These are phyloP conservation scores for Neophaeococcomyces mojaviensis DNA, from an alignment of 2,329 filamentous ascomycete species.

Conservation along the genomic window DNA sequence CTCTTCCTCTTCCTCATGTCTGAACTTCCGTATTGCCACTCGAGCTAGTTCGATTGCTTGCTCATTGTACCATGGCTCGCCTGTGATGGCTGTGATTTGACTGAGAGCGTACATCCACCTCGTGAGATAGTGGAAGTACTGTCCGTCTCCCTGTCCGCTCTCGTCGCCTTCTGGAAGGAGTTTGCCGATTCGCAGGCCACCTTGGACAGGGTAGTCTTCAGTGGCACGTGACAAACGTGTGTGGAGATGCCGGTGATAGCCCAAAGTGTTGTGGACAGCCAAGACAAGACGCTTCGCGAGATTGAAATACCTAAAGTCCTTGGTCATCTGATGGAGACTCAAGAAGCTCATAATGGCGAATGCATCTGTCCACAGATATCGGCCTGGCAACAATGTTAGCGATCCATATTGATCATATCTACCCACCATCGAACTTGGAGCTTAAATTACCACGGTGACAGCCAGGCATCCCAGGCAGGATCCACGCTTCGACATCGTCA, in stretches of 20 bases:
- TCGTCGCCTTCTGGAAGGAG: conserved; percentile 41
- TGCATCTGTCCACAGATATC: conserved; percentile 56
- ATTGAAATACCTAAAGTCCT: conserved; percentile 38
- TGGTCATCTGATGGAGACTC: conserved; percentile 42
- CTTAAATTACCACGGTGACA: conserved; percentile 33
- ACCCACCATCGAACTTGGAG: no score
- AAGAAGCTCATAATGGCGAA: conserved; percentile 54
- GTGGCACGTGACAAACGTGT: conserved; percentile 45
- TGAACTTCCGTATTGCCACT: conserved; percentile 48
- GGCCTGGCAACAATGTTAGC: conserved; percentile 31
- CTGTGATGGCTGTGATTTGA: conserved; percentile 43
- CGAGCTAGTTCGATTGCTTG: conserved; percentile 47
- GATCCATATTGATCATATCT: no score
- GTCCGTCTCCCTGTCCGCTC: conserved; percentile 41
- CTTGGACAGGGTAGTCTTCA: conserved; percentile 44
- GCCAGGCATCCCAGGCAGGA: conserved; percentile 43
- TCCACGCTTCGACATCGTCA: conserved; percentile 34
- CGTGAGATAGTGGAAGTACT: conserved; percentile 56
- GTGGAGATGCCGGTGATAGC: conserved; percentile 43
- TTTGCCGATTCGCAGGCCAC: conserved; percentile 54
- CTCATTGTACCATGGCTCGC: conserved; percentile 41
- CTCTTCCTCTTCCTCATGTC: conserved; percentile 30
- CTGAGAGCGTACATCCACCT: conserved; percentile 58
- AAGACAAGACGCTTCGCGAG: conserved; percentile 44
- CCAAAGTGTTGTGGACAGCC: conserved; percentile 48